These are phyloP conservation scores for Metahyphopichia silvanorum DNA, from an alignment of 805 yeast genomes.

Conservation along the genomic window DNA sequence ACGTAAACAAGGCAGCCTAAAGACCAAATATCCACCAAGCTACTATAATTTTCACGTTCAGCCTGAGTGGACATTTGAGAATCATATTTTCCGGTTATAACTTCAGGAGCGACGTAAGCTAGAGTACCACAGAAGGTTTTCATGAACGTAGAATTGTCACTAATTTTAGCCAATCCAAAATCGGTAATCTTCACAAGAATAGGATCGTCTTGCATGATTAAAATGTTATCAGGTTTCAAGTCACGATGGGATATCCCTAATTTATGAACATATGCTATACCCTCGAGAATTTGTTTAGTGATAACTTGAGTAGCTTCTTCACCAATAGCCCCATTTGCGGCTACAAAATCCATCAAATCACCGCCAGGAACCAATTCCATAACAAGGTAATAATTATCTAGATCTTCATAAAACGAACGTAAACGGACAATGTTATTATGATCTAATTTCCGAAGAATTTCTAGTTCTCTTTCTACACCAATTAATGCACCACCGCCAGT, in stretches of 20 bases:
- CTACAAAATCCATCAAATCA: constrained; percentile 95
- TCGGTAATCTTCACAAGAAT: constrained; percentile 91
- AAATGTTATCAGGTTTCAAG: constrained; percentile 91
- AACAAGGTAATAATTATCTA: constrained; percentile 75
- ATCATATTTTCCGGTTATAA: constrained; percentile 57
- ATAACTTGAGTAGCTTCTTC: constrained; percentile 89
- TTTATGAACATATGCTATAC: constrained; percentile 82
- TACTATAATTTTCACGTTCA: constrained; percentile 53
- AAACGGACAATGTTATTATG: constrained; percentile 85
- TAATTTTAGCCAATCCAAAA: constrained; percentile 91
- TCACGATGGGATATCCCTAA: constrained; percentile 95
- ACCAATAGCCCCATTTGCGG: constrained; percentile 86
- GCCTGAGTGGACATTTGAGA: constrained; percentile 17
- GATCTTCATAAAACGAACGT: constrained; percentile 83
- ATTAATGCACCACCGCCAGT: constrained; percentile 69
- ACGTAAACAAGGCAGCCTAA: constrained; percentile 93
- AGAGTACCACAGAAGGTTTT: constrained; percentile 97
- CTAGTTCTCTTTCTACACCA: constrained; percentile 84
- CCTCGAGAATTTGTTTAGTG: constrained; percentile 77
- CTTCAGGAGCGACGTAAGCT: constrained; percentile 97
- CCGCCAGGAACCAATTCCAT: constrained; percentile 98
- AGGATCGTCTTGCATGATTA: constrained; percentile 88
- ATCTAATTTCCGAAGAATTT: constrained; percentile 68
- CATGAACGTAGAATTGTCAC: constrained; percentile 80
- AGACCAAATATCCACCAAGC: constrained; percentile 96